A percentile compares a stretch with the other conserved stretches of the same genome.
phyloP scores from a whole-genome alignment of 495 filamentous ascomycete genomes.

The Podospora tetraspora region DNA sequence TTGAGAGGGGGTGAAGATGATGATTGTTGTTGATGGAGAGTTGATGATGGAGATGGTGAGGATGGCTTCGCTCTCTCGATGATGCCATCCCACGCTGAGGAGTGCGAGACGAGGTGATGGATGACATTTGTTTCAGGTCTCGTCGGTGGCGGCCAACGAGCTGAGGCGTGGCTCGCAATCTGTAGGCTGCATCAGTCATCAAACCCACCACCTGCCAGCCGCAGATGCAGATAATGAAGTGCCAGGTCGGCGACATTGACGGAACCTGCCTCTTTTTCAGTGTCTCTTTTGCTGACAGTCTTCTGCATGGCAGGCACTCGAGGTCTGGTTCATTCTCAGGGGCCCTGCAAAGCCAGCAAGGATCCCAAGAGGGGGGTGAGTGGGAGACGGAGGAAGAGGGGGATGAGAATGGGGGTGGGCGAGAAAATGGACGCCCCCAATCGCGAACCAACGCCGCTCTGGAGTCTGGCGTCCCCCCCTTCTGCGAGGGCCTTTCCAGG shows the following conservation, averaged over 20 bases:
- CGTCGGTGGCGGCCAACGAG: conserved; percentile 9
- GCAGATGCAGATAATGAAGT: background rate
- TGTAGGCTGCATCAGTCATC: conserved; percentile 8
- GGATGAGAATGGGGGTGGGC: no score
- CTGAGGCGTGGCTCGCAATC: conserved; percentile 10
- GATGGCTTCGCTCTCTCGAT: background rate
- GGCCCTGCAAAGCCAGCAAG: no score
- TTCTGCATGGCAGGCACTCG: background rate
- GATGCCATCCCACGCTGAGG: background rate
- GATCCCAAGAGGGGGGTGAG: no score
- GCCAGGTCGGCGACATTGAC: no score
- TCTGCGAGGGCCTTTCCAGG: background rate
- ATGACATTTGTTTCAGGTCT: conserved; percentile 9
- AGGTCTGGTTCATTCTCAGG: no score
- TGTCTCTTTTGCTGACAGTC: background rate
- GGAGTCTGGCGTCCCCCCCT: background rate
- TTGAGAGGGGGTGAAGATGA: background rate
- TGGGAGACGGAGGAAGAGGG: no score
- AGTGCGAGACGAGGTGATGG: background rate
- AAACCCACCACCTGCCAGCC: background rate
- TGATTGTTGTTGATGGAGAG: background rate
- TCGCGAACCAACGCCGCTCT: no score
- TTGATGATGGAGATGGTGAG: background rate
- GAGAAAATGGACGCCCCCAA: no score
- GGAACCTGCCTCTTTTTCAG: background rate